Conservation (phyloP, 257 asterid species). For the Fraxinus cuspidata region DNA sequence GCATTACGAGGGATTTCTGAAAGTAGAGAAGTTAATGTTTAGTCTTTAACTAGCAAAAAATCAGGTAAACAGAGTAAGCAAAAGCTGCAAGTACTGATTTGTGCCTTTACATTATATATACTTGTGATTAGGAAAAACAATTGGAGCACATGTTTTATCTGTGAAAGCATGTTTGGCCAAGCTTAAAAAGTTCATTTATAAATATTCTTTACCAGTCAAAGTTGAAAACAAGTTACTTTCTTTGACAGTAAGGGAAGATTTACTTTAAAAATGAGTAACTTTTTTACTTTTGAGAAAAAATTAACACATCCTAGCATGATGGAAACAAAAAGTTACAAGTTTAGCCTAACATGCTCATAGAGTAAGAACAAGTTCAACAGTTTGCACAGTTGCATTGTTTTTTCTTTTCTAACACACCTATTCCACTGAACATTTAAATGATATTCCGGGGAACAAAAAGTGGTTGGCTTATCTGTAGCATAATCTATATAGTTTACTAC, state of each 20-base stretch:
- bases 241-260: not conserved
- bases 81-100: slow-evolving; percentile 5
- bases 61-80: not conserved
- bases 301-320: not conserved
- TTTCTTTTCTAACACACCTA: not conserved
- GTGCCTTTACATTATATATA: not conserved
- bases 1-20: slow-evolving; percentile 94
- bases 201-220: not conserved
- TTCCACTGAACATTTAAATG: not conserved
- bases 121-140: not conserved
- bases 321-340: not conserved
- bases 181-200: not conserved
- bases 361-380: not conserved
- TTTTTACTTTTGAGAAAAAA: not conserved
- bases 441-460: not conserved
- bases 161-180: not conserved
- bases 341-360: not conserved
- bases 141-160: not conserved
- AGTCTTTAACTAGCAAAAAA: not conserved
- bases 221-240: not conserved
- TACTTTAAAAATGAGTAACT: not conserved
- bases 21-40: slow-evolving; percentile 10
- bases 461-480: not conserved
- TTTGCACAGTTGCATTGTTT: too few species aligned
- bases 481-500: not conserved